These are phyloP conservation scores for Anthracocystis panici-leucophaei DNA, from an alignment of 1,284 basidiomycete genomes.

Conservation along the genomic window DNA sequence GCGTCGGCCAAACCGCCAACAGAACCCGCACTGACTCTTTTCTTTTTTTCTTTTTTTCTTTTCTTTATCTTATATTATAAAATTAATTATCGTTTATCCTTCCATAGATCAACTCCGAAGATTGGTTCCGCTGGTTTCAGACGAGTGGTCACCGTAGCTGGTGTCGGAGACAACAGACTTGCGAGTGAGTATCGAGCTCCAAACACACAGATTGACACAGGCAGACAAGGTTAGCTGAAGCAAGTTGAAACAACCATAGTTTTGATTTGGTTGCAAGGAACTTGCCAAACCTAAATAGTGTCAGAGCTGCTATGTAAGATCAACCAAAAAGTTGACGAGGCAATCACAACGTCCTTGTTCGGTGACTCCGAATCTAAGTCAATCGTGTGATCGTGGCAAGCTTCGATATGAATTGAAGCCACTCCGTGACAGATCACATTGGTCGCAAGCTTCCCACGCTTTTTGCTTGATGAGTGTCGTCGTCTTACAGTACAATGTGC, in stretches of 20 bases:
- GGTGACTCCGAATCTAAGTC: no score
- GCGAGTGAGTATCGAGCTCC: not conserved
- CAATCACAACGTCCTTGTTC: no score
- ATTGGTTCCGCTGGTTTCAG: not conserved
- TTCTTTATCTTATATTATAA: no score
- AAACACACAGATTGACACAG: no score
- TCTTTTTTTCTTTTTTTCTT: not conserved
- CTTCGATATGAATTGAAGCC: no score
- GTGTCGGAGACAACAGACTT: not conserved
- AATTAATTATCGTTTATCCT: not conserved
- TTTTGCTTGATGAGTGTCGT: no score
- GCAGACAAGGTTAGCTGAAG: no score
- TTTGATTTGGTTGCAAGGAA: not conserved
- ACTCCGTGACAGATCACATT: no score
- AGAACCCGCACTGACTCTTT: not conserved
- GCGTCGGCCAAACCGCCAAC: constrained; percentile 1
- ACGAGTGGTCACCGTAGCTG: not conserved
- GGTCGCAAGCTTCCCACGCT: no score
- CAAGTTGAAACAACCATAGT: not conserved
- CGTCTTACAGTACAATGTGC: no score
- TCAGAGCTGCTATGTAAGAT: not conserved
- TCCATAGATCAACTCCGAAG: not conserved
- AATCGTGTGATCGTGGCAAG: no score
- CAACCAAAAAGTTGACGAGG: no score
- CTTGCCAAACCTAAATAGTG: not conserved